phyloP scores from a whole-genome alignment of 2,329 filamentous ascomycete species.

The Monosporascus sp. region DNA sequence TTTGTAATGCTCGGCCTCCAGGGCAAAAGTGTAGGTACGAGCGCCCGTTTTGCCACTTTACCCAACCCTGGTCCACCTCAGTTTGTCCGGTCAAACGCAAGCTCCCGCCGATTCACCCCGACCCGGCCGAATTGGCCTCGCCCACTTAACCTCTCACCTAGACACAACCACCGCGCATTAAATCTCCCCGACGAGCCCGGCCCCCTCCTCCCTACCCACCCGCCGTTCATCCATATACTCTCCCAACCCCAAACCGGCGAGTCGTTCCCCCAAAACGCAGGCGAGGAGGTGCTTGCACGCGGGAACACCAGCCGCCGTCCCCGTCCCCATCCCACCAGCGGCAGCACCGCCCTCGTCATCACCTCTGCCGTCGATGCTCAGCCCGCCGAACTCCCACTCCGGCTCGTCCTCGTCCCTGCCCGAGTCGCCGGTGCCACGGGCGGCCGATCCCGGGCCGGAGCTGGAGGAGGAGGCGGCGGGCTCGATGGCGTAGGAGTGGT shows the following conservation, averaged over 20 bases:
- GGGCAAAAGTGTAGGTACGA: no score
- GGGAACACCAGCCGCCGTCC: slow-evolving; percentile 34
- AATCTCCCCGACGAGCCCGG: slow-evolving; percentile 56
- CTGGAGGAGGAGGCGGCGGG: no score
- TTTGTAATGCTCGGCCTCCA: no score
- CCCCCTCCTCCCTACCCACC: slow-evolving; percentile 62
- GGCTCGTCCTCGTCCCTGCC: not conserved
- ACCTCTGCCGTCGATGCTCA: slow-evolving; percentile 27
- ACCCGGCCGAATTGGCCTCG: not conserved
- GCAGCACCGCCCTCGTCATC: slow-evolving; percentile 16
- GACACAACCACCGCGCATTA: slow-evolving; percentile 12
- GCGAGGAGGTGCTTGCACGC: slow-evolving; percentile 89
- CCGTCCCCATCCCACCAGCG: not conserved
- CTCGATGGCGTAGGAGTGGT: no score
- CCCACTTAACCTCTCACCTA: not conserved
- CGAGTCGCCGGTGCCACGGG: no score
- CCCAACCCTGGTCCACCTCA: no score
- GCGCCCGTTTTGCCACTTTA: no score
- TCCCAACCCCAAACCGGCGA: slow-evolving; percentile 47
- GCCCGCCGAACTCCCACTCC: slow-evolving; percentile 21
- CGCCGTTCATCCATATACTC: slow-evolving; percentile 47
- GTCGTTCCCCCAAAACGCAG: slow-evolving; percentile 67
- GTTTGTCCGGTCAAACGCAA: not conserved
- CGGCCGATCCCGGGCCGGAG: no score
- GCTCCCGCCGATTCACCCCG: not conserved